phyloP scores from a whole-genome alignment of 139 green algal genomes.

The Edaphochlamys debaryana region DNA sequence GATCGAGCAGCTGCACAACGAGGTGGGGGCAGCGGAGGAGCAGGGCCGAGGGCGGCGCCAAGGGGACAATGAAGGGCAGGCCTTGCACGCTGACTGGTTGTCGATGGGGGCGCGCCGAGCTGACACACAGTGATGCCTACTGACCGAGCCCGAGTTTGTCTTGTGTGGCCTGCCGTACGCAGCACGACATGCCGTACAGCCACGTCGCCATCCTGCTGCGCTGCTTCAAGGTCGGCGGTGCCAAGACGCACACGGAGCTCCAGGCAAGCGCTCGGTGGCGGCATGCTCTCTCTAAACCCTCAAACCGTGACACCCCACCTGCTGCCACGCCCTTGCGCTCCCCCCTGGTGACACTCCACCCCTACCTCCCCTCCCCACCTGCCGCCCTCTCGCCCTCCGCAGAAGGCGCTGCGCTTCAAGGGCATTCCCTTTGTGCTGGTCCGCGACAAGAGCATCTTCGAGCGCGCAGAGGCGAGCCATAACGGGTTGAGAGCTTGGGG shows the following conservation, averaged over 20 bases:
- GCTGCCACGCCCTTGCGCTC: too few relatives aligned
- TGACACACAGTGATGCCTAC: too few relatives aligned
- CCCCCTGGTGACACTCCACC: too few relatives aligned
- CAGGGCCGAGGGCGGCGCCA: too few relatives aligned
- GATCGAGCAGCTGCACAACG: background rate
- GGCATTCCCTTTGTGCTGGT: conserved; percentile 40
- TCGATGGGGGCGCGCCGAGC: too few relatives aligned
- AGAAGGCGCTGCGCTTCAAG: background rate
- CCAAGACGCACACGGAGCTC: conserved; percentile 29
- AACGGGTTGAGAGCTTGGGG: background rate
- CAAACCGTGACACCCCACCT: too few relatives aligned
- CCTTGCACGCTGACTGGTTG: too few relatives aligned
- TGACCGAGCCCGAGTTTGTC: too few relatives aligned
- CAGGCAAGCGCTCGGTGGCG: too few relatives aligned
- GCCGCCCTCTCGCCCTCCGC: background rate
- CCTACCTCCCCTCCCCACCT: background rate
- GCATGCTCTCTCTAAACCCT: too few relatives aligned
- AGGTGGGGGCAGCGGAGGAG: background rate
- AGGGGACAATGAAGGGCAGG: too few relatives aligned
- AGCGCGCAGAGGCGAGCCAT: conserved; percentile 29
- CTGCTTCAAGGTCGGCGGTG: conserved; percentile 34
- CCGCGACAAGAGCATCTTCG: conserved; percentile 40
- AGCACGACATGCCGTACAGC: background rate
- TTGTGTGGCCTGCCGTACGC: too few relatives aligned
- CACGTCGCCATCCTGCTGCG: conserved; percentile 41